A percentile compares a stretch with the other conserved stretches of the same genome.
Conservation (phyloP, 2,329 filamentous ascomycete genomes). For the Paraphoma sp. region DNA sequence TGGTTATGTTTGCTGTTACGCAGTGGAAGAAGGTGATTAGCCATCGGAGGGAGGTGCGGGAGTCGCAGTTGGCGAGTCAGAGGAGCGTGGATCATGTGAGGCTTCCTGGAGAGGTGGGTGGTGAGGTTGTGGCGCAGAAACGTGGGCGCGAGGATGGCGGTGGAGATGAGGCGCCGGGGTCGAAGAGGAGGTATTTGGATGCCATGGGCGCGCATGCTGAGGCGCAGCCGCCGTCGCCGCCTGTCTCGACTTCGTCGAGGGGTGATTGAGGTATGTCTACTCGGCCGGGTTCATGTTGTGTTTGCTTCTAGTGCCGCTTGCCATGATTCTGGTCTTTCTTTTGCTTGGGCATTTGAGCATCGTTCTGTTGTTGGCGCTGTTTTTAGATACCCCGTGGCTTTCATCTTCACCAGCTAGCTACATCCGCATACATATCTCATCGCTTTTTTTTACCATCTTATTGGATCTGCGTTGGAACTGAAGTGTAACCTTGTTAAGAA, state of each 20-base stretch:
- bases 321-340: too few species aligned
- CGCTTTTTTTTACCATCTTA: too few species aligned
- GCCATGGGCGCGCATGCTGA: conserved; percentile 28
- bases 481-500: too few species aligned
- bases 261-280: neutral
- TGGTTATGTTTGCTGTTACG: conserved; percentile 30
- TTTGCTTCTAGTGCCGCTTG: too few species aligned
- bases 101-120: conserved; percentile 6
- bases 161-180: conserved; percentile 13
- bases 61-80: conserved; percentile 9
- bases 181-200: neutral
- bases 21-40: conserved; percentile 40
- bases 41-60: conserved; percentile 20
- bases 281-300: too few species aligned
- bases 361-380: too few species aligned
- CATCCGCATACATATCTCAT: too few species aligned
- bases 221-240: conserved; percentile 31
- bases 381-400: too few species aligned
- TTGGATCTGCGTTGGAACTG: too few species aligned
- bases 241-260: conserved; percentile 30
- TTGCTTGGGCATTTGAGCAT: too few species aligned
- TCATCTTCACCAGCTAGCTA: too few species aligned
- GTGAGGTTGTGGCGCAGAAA: conserved; percentile 20
- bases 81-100: conserved; percentile 9
- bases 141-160: conserved; percentile 19